A percentile compares a stretch with the other conserved stretches of the same genome.
Conservation (phyloP, 768 basidiomycete genomes). For the Cantharellus cinnabarinus region DNA sequence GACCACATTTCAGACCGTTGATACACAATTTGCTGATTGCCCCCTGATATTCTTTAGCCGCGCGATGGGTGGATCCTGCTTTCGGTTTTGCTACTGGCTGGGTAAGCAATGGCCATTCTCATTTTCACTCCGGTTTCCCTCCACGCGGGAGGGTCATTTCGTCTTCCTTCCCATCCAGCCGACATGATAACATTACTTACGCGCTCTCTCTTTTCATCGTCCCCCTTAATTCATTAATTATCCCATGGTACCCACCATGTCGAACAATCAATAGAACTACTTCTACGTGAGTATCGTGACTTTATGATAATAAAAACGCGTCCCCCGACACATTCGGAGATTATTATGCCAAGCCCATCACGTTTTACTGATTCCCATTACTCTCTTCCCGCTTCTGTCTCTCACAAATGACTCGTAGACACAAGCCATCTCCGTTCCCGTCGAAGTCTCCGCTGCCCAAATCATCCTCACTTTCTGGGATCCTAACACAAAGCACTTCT, state of each 20-base stretch:
- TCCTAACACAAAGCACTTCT: conserved; percentile 20
- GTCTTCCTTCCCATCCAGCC: too few species aligned
- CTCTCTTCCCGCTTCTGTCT: not conserved
- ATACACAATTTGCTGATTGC: not conserved
- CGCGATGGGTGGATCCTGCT: conserved; percentile 14
- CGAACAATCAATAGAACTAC: conserved; percentile 23
- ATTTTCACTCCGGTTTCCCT: too few species aligned
- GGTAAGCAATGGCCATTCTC: not conserved
- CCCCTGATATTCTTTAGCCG: not conserved
- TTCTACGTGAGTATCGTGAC: conserved; percentile 24
- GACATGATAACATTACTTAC: too few species aligned
- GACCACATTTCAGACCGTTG: too few species aligned
- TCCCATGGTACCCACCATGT: not conserved
- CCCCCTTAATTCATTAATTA: too few species aligned
- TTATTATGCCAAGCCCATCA: too few species aligned
- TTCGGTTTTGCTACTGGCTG: conserved; percentile 15
- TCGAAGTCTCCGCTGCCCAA: conserved; percentile 17
- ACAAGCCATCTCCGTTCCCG: conserved; percentile 21
- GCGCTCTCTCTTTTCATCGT: too few species aligned
- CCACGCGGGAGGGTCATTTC: too few species aligned
- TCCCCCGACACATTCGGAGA: too few species aligned
- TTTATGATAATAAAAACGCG: not conserved
- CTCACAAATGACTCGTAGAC: conserved; percentile 20
- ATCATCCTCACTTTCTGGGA: conserved; percentile 14
- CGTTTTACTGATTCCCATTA: too few species aligned